Base-by-base conservation (phyloP, 495 filamentous ascomycete genomes). In the Clavariopsis aquatica region DNA sequence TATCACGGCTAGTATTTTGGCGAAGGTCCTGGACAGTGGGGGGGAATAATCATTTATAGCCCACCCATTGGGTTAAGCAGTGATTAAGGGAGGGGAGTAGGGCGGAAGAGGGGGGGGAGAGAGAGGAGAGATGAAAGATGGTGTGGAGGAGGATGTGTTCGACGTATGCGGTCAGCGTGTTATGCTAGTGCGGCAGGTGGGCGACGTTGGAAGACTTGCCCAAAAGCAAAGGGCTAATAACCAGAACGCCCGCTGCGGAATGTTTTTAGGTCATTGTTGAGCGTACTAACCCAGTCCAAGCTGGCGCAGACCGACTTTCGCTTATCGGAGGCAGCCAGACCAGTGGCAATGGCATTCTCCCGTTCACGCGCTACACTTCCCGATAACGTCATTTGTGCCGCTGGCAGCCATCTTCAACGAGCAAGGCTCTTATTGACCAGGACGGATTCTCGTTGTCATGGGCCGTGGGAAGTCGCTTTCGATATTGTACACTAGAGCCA, bases 331-430 rank as follows among this genome's bases (percentile, higher is more conserved):
- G 15, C 38, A 2, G 47, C 47, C 47, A 27, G 47, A 9, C 47
- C 47, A 49, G 24, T 27, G 20, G 20, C 20, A 49, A 27, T 49
- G 47, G 20, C 47, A 27, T 49, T 23, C 47, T 49, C 24, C 26
- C 17, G 20, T 49, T n/a, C 47, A 49, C 47, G 20, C 20, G 47
- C 47, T 23, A 22, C 47, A 27, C 15, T 27, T 49, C 47, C 47
- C 47, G 47, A 49, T 49, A 49, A 49, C 47, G 47, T 49, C 47
- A 49, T 49, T 49, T 49, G 12, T 22, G 47, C 47, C 47, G 26
- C 47, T 49, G 15, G 2, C 9, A 43, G 13, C 12, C 13, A 49
- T 3, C 7, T 23, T 49, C 47, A 24, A 7, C 7, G 9, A 8
- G 20, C 47, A 9, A 13, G 20, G 7, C 47, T 22, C 47, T 24